Base-by-base conservation (phyloP, 2,329 filamentous ascomycete genomes). In the Graphium sp. region DNA sequence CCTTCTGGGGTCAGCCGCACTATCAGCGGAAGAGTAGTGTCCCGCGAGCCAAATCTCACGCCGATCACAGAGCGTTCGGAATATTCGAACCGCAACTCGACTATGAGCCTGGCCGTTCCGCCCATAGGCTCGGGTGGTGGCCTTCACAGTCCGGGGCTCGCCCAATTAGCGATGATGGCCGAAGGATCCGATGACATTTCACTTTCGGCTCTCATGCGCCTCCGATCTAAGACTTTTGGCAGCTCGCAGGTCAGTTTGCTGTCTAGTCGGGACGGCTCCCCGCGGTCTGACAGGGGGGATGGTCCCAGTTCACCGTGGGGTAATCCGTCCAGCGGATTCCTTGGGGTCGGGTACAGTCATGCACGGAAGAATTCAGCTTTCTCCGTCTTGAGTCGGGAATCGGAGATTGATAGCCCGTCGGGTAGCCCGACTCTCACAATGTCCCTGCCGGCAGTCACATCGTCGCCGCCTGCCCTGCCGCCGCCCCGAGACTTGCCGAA, bases 31-130 rank as follows among this genome's bases (percentile, higher is more conserved):
- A 71, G 74, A 10, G 62, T 74, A 29, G 70, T 75, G 18, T 79
- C 80, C 13, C 71, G 78, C 22, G 87, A 94, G 46, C 87, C 89
- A 2, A 94, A 89, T 41, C 57, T 98, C 26, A 95, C 89, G 2
- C 89, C 89, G 5, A 95, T 98, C 41, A 95, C 87, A 0, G 89
- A 95, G 48, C 71, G 85, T 9, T 92, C 82, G 34, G 89, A 98
- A 51, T 94, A 92, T 58, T 93, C 83, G 23, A 93, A 91, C 34
- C 73, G 89, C 24, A 95, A 94, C 46, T 91, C 81, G 1, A 70
- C 92, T 33, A 80, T 91, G 56, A 82, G 77, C 33, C 56, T 87
- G 35, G 61, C 59, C 6, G 53, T 73, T 18, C 68, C 70, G 24
- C 53, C 56, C 5, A 36, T 50, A 10, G 44, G 47, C n/a, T 45